Conservation (phyloP, 352 stramenopile species). For the Globisporangium heterothallicum region DNA sequence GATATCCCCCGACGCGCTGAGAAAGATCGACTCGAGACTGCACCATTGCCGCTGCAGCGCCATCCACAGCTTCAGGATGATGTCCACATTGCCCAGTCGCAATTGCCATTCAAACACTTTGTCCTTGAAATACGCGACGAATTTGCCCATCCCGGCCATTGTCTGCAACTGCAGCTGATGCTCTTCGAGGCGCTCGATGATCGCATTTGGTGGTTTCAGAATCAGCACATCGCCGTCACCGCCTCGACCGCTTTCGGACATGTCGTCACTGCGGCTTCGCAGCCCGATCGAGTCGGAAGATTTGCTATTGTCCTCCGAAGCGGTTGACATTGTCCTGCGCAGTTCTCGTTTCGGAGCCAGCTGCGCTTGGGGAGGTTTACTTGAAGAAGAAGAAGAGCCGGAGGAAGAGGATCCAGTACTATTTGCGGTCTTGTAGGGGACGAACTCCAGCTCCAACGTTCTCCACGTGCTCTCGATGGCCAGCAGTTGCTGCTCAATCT, state of each 20-base stretch:
- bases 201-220: conserved; percentile 86
- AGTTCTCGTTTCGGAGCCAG: conserved; percentile 4
- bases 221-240: conserved; percentile 83
- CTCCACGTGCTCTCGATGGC: conserved; percentile 90
- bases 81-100: conserved; percentile 89
- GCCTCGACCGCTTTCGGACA: conserved; percentile 1
- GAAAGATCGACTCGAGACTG: conserved; percentile 94
- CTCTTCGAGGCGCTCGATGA: conserved; percentile 93
- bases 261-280: neutral
- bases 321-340: neutral
- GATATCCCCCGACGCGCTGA: conserved; percentile 89
- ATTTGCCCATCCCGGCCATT: conserved; percentile 95
- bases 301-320: neutral
- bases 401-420: conserved; percentile 7
- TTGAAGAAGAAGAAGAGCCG: neutral
- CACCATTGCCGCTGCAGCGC: conserved; percentile 89
- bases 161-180: conserved; percentile 94
- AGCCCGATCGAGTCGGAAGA: neutral
- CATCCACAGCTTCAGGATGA: conserved; percentile 92
- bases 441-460: conserved; percentile 89
- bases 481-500: conserved; percentile 95
- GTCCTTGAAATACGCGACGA: conserved; percentile 94
- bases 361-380: neutral
- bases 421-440: conserved; percentile 78
- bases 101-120: conserved; percentile 94